Evolutionary conservation across 805 yeast species (phyloP), one percentile per base, ranked within the genome.

Genomic region (Citeromyces matritensis): DNA sequence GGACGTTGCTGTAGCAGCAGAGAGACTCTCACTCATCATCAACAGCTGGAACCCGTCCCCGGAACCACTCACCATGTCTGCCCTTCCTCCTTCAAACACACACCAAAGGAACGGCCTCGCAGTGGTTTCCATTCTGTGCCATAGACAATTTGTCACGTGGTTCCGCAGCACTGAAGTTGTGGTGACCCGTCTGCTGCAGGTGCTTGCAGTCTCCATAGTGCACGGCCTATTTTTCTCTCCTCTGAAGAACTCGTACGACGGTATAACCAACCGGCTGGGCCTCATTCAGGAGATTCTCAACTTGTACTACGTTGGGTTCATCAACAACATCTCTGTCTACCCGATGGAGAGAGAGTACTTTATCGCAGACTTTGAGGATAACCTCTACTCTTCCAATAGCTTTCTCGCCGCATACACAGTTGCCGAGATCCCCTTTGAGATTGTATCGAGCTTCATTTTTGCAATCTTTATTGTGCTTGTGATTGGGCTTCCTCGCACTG

Each of bases 291-390:
- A 38, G 25, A 66, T 73, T 3, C 52, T 75, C 32, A 73, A 77
- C 31, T 45, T 78, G 36, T 78, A 73, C 45, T 80, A 67, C 44
- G 69, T 69, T 34, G 91, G 91, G 0, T 65, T 79, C 58, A 58
- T 80, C 35, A 74, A 71, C 42, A 79, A 77, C 47, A 55, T 79
- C 42, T 63, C 82, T 1, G 56, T 75, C 15, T 80, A 71, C 43
- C 86, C 91, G 3, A 44, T 51, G 5, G 84, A 77, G 39, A 56
- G 80, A 35, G 60, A 71, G 35, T 65, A 73, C 24, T 80, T 80
- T 43, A 74, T 73, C 43, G 73, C 73, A 35, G 91, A 80, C 42
- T 69, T 69, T 38, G 64, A 64, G 35, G 91, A 79, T 42, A 65
- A 66, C n/a, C 60, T 74, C 2, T 77, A 77, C 43, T 77, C 78